Evolutionary conservation across 1,284 basidiomycete genomes (phyloP), one percentile per base, ranked within the genome.

Genomic region (Cystobasidiaceae sp.): DNA sequence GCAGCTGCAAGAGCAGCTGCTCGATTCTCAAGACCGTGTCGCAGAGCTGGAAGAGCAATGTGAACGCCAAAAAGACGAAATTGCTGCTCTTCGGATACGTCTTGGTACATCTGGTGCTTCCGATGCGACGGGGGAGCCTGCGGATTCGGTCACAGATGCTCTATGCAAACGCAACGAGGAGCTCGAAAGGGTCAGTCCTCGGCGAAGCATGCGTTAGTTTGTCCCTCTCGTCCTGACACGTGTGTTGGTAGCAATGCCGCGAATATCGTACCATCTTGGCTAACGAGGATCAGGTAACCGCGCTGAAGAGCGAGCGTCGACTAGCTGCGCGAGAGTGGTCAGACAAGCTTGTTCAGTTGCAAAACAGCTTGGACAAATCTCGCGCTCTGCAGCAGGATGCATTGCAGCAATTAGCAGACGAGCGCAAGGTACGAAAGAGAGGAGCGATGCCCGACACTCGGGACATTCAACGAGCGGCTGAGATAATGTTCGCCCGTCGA

Each of bases 301-400:
- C 57, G 5, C 41, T 66, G 15, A 66, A 55, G 52, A 51, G 50
- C 71, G 64, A 67, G 74, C 13, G 59, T 80, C 57, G 72, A 82
- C 59, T 79, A 80, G 70, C 75, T 76, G 71, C 81, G 81, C 70
- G 81, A 82, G 48, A 78, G 78, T 66, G 62, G 54, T 44, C 33
- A 9, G 49, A 66, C 17, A 61, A 62, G 33, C 27, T 68, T 58
- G 74, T 77, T 68, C 80, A 81, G 45, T 79, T 82, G 74, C 82
- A 85, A 56, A 78, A 79, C 32, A 84, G 86, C 73, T 78, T 84
- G 37, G 79, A 79, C 57, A 84, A 86, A 72, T 79, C 80, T 68
- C 77, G 79, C 46, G 73, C 75, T 30, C 77, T 83, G 71, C 83
- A 85, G 73, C 79, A 81, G 45, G 81, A 82, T 69, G 80, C 79